phyloP scores from a whole-genome alignment of 331 rosid species.

The Pyracantha coccinea region DNA sequence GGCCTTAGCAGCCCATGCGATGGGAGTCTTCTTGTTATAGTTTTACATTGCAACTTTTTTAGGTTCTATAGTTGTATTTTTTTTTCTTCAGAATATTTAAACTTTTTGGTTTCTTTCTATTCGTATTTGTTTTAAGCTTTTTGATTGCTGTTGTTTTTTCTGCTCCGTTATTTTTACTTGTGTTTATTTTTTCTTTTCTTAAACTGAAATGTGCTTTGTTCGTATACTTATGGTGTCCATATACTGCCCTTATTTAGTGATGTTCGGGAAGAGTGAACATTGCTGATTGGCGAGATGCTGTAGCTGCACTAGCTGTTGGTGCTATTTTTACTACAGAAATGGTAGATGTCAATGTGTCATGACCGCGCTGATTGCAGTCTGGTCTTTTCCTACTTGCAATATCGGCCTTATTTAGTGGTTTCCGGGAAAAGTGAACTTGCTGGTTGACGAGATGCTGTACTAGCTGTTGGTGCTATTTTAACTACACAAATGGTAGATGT shows the following conservation, averaged over 20 bases:
- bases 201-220: slow-evolving; percentile 9
- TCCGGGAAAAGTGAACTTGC: slow-evolving; percentile 32
- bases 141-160: not conserved
- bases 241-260: slow-evolving; percentile 38
- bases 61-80: not conserved
- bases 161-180: not conserved
- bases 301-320: slow-evolving; percentile 35
- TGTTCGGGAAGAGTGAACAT: slow-evolving; percentile 40
- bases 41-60: not conserved
- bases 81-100: not conserved
- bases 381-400: not conserved
- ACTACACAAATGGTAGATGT: slow-evolving; percentile 24
- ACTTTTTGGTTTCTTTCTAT: not conserved
- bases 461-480: slow-evolving; percentile 35
- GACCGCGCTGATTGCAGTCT: slow-evolving; percentile 31
- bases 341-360: slow-evolving; percentile 21
- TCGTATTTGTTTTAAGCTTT: not conserved
- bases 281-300: slow-evolving; percentile 43
- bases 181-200: not conserved
- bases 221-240: slow-evolving; percentile 20
- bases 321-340: slow-evolving; percentile 23
- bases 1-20: slow-evolving; percentile 2
- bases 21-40: slow-evolving; percentile 1
- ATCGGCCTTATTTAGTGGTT: slow-evolving; percentile 38
- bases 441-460: slow-evolving; percentile 37